These are phyloP conservation scores for Viola pubescens DNA, from an alignment of 441 rosid genomes.

Conservation along the genomic window DNA sequence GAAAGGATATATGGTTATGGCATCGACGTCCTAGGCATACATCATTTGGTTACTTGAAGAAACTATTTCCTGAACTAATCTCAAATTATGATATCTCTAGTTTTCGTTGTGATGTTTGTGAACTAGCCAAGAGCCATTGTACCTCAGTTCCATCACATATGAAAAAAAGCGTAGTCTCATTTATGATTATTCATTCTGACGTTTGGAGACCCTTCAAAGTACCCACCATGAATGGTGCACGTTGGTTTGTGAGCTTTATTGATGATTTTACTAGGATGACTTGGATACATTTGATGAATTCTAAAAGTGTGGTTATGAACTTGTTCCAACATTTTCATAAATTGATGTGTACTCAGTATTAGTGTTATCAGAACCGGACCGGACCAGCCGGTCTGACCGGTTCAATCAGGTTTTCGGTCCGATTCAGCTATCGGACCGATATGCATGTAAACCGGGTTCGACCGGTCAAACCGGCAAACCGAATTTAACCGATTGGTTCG, in stretches of 20 bases:
- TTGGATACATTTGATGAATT: neutral
- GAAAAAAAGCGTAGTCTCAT: neutral
- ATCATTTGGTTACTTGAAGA: neutral
- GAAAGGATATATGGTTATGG: neutral
- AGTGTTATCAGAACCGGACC: too few relatives aligned
- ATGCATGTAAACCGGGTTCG: too few relatives aligned
- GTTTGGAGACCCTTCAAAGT: neutral
- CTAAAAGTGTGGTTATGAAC: too few relatives aligned
- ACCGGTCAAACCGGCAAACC: too few relatives aligned
- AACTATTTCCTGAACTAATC: slow-evolving; percentile 7
- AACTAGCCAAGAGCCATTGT: neutral
- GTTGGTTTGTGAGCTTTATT: slow-evolving; percentile 10
- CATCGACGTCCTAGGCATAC: neutral
- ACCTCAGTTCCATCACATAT: neutral
- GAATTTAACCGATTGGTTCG: too few relatives aligned
- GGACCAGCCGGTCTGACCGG: too few relatives aligned
- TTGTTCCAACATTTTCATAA: too few relatives aligned
- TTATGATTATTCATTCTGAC: neutral
- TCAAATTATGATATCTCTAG: neutral
- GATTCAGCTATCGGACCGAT: too few relatives aligned
- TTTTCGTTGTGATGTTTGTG: neutral
- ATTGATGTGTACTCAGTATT: too few relatives aligned
- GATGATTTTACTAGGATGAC: slow-evolving; percentile 8
- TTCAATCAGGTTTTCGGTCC: too few relatives aligned
- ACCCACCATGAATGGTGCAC: neutral